These are phyloP conservation scores for Boletus tomentosulus DNA, from an alignment of 768 basidiomycete species.

Conservation along the genomic window DNA sequence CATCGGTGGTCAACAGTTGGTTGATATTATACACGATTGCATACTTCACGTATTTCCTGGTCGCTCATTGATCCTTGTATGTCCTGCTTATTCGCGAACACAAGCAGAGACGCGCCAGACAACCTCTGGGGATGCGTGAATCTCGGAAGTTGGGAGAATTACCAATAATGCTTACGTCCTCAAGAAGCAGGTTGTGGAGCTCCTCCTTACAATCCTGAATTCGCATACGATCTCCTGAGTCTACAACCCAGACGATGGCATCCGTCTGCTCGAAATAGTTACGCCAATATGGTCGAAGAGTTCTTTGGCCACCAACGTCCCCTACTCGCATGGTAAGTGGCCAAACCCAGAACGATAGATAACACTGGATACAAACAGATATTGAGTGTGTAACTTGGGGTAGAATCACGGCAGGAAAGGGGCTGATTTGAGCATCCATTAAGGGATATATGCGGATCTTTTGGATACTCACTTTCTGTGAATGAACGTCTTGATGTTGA, in stretches of 20 bases:
- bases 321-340: conserved; percentile 79
- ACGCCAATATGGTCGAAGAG: conserved; percentile 95
- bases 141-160: conserved; percentile 7
- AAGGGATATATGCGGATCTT: conserved; percentile 14
- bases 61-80: conserved; percentile 81
- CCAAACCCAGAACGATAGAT: conserved; percentile 41
- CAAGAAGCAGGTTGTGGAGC: conserved; percentile 77
- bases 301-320: conserved; percentile 98
- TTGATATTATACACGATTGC: conserved; percentile 24
- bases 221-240: conserved; percentile 87
- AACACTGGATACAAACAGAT: conserved; percentile 33
- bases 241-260: conserved; percentile 97
- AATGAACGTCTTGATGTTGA: conserved; percentile 97
- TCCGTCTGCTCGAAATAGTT: conserved; percentile 99
- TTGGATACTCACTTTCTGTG: conserved; percentile 69
- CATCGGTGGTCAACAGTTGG: conserved; percentile 5
- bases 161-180: conserved; percentile 66
- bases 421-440: conserved; percentile 15
- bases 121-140: conserved; percentile 56
- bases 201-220: conserved; percentile 89
- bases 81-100: conserved; percentile 99
- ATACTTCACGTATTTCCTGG: conserved; percentile 77
- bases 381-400: conserved; percentile 39
- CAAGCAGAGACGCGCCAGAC: conserved; percentile 91
- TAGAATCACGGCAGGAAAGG: conserved; percentile 25